These are phyloP conservation scores for Dichotomocladium elegans DNA, from an alignment of 371 early-diverging fungal genomes.

Conservation along the genomic window DNA sequence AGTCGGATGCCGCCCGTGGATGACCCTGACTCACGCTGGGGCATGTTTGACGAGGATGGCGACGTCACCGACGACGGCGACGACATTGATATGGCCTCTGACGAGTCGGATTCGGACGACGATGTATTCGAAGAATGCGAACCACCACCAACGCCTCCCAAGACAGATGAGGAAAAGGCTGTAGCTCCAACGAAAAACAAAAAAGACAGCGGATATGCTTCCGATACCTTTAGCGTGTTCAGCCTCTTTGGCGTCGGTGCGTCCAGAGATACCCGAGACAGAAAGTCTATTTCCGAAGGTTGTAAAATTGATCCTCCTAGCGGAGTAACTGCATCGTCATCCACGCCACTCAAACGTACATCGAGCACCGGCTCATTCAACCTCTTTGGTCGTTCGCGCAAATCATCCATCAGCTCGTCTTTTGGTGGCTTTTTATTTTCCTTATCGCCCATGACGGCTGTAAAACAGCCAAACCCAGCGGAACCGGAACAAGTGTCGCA, in stretches of 20 bases:
- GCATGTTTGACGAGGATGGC: constrained; percentile 25
- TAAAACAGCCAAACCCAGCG: constrained; percentile 1
- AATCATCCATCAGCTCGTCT: constrained; percentile 16
- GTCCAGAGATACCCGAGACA: background rate
- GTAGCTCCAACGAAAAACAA: constrained; percentile 11
- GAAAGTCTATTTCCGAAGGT: constrained; percentile 7
- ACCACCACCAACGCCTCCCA: constrained; percentile 4
- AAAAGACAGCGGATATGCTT: constrained; percentile 43
- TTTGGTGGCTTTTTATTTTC: constrained; percentile 7
- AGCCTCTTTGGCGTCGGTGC: constrained; percentile 3
- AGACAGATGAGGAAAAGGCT: background rate
- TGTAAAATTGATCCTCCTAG: background rate
- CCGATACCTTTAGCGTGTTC: constrained; percentile 18
- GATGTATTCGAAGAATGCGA: constrained; percentile 11
- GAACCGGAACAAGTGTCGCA: background rate
- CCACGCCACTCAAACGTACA: constrained; percentile 6
- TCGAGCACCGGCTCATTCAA: constrained; percentile 12
- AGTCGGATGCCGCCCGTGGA: constrained; percentile 37
- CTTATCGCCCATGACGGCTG: constrained; percentile 8
- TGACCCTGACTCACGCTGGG: constrained; percentile 45
- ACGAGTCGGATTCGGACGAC: constrained; percentile 4
- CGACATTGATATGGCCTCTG: background rate
- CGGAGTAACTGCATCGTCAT: background rate
- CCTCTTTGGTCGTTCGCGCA: constrained; percentile 9
- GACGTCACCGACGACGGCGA: background rate